phyloP scores from a whole-genome alignment of 1,139 yeast species.

The Nematodospora anomalae region DNA sequence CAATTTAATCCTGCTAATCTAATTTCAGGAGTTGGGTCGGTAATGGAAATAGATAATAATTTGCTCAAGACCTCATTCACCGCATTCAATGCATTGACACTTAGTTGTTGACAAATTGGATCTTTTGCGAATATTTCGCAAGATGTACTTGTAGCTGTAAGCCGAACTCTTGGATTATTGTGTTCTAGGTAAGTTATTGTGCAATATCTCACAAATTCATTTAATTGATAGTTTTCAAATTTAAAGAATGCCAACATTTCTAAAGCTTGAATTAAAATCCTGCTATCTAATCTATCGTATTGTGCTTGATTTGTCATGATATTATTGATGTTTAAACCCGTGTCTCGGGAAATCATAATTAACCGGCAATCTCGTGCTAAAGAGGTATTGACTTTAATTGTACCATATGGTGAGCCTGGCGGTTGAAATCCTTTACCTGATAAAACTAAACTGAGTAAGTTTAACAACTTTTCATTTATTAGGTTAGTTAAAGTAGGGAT shows the following conservation, averaged over 20 bases:
- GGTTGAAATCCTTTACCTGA: slow-evolving; percentile 81
- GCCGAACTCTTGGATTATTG: slow-evolving; percentile 74
- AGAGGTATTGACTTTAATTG: slow-evolving; percentile 59
- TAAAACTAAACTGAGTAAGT: slow-evolving; percentile 71
- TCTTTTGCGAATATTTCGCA: slow-evolving; percentile 77
- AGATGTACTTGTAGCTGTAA: slow-evolving; percentile 82
- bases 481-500: slow-evolving; percentile 79
- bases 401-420: slow-evolving; percentile 86
- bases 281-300: slow-evolving; percentile 49
- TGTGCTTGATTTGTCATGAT: slow-evolving; percentile 38
- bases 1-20: slow-evolving; percentile 75
- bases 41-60: slow-evolving; percentile 78
- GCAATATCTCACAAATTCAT: slow-evolving; percentile 85
- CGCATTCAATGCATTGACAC: slow-evolving; percentile 79
- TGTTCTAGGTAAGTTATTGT: slow-evolving; percentile 81
- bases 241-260: slow-evolving; percentile 73
- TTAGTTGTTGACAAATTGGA: slow-evolving; percentile 81
- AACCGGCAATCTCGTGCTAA: slow-evolving; percentile 79
- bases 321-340: slow-evolving; percentile 42
- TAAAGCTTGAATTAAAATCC: slow-evolving; percentile 64
- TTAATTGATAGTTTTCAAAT: slow-evolving; percentile 72
- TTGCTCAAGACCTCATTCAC: slow-evolving; percentile 85
- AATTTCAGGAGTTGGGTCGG: slow-evolving; percentile 85
- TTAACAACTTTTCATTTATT: slow-evolving; percentile 70
- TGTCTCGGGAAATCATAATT: slow-evolving; percentile 67